These are phyloP conservation scores for Pythium vanterpoolii DNA, from an alignment of 352 stramenopile species.

Conservation along the genomic window DNA sequence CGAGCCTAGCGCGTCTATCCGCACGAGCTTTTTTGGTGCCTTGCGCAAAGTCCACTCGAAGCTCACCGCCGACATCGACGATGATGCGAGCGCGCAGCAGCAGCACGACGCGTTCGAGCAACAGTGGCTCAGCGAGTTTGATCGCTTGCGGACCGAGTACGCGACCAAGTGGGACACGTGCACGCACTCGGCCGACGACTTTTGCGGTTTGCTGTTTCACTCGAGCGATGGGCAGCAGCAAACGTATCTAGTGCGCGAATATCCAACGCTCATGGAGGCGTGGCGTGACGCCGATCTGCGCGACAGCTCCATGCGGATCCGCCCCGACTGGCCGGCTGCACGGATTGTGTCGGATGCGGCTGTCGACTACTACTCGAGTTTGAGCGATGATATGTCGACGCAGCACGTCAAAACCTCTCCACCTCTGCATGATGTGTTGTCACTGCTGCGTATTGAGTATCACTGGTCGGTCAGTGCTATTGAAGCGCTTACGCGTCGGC, in stretches of 20 bases:
- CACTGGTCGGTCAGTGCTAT: constrained; percentile 40
- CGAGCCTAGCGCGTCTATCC: too few relatives aligned
- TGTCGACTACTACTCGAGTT: constrained; percentile 24
- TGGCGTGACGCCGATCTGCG: constrained; percentile 35
- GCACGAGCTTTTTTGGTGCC: constrained; percentile 42
- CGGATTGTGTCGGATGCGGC: constrained; percentile 14
- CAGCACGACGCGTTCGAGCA: constrained; percentile 50
- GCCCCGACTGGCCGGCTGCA: constrained; percentile 39
- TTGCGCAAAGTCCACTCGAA: constrained; percentile 56
- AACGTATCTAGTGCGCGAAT: constrained; percentile 40
- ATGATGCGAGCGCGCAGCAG: constrained; percentile 32
- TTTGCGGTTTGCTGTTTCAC: constrained; percentile 60
- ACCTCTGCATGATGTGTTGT: constrained; percentile 26
- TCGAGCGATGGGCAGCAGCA: constrained; percentile 47
- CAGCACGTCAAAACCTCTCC: constrained; percentile 28
- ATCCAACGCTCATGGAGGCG: constrained; percentile 53
- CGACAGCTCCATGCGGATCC: constrained; percentile 20
- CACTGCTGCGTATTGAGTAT: constrained; percentile 38
- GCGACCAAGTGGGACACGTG: constrained; percentile 60
- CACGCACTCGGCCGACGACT: constrained; percentile 62
- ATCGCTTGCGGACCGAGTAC: constrained; percentile 40
- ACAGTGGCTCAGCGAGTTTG: constrained; percentile 59
- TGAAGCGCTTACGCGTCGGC: constrained; percentile 26
- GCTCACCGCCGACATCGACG: constrained; percentile 49
- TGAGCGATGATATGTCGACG: neutral